These are phyloP conservation scores for Rosa rugosa DNA, from an alignment of 306 rosid species.

Conservation along the genomic window DNA sequence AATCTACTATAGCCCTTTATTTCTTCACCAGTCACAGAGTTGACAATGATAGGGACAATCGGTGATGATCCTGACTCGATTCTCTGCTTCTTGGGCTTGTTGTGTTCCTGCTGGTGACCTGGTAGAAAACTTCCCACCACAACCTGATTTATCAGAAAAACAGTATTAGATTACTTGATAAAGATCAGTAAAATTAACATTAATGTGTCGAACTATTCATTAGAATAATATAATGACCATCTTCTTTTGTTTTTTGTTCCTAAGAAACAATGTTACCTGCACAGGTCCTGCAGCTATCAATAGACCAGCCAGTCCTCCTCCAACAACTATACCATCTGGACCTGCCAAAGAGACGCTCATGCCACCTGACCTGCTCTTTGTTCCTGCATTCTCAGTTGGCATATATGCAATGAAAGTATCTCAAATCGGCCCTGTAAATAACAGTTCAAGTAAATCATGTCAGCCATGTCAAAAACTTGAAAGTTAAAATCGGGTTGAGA, in stretches of 20 bases:
- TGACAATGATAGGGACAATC: conserved; percentile 35
- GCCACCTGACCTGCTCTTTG: conserved; percentile 67
- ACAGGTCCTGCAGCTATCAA: conserved; percentile 77
- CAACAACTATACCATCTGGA: conserved; percentile 60
- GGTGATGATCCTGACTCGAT: conserved; percentile 44
- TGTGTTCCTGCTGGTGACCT: conserved; percentile 72
- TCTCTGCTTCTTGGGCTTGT: conserved; percentile 72
- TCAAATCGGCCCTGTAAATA: conserved; percentile 63
- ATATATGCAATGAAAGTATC: conserved; percentile 58
- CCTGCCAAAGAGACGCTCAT: conserved; percentile 71
- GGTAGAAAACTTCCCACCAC: conserved; percentile 77
- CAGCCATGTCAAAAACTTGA: not conserved
- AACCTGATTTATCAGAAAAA: conserved; percentile 36
- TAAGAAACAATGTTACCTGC: conserved; percentile 50
- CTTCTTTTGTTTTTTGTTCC: not conserved
- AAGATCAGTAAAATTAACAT: not conserved
- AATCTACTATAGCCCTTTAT: conserved; percentile 52
- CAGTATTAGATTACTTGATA: not conserved
- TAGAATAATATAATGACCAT: not conserved
- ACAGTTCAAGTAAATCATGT: not conserved
- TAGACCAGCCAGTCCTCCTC: conserved; percentile 74
- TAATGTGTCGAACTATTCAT: not conserved
- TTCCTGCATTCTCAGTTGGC: conserved; percentile 54
- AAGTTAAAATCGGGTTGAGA: not conserved
- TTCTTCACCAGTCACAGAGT: conserved; percentile 46